Conservation (phyloP, 139 green algal genomes). For the Haematococcus sp. region DNA sequence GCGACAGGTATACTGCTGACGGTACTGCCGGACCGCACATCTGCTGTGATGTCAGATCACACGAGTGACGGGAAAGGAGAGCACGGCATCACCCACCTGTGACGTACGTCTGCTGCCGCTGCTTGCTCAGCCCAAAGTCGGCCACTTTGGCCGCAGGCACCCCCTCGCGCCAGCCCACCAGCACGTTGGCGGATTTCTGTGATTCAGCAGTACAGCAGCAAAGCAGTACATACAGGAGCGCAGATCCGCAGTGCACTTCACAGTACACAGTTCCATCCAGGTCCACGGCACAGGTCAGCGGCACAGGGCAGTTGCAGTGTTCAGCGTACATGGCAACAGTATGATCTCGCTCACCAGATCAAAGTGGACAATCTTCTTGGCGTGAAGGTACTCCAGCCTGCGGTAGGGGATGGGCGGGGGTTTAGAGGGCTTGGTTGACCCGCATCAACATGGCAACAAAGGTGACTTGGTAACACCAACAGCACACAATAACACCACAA, state of each 20-base stretch:
- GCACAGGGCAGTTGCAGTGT: too few species aligned
- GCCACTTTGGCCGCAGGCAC: slow-evolving; percentile 35
- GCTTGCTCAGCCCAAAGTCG: slow-evolving; percentile 75
- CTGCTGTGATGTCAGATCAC: not conserved
- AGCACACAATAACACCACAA: too few species aligned
- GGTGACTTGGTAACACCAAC: too few species aligned
- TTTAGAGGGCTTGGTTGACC: too few species aligned
- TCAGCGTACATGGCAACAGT: too few species aligned
- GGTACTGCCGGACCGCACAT: not conserved
- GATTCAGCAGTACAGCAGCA: not conserved
- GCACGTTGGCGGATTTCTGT: slow-evolving; percentile 57
- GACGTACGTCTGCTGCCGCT: slow-evolving; percentile 68
- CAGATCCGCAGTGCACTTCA: too few species aligned
- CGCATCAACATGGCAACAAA: too few species aligned
- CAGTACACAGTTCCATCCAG: too few species aligned
- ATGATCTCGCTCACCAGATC: slow-evolving; percentile 56
- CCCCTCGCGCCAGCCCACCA: slow-evolving; percentile 70
- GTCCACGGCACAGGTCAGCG: too few species aligned
- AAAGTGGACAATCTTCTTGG: slow-evolving; percentile 72
- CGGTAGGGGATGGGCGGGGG: not conserved
- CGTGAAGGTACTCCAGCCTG: slow-evolving; percentile 85
- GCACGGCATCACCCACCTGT: slow-evolving; percentile 35
- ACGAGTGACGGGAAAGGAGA: too few species aligned
- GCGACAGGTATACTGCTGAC: too few species aligned
- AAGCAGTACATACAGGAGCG: not conserved